These are phyloP conservation scores for Fusarium zealandicum DNA, from an alignment of 2,329 filamentous ascomycete genomes.

Conservation along the genomic window DNA sequence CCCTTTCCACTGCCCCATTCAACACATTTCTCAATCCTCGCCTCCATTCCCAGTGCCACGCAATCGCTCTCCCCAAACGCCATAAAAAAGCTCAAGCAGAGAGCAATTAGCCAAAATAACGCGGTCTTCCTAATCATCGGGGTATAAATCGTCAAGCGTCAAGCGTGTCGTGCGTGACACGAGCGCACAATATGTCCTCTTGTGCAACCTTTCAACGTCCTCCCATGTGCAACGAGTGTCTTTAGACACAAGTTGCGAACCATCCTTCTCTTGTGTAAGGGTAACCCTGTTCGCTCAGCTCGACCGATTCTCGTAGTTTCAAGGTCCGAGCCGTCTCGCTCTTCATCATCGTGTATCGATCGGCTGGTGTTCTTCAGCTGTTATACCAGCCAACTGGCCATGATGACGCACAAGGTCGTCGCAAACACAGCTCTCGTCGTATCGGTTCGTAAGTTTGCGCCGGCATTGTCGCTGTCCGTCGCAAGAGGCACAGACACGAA, in stretches of 20 bases:
- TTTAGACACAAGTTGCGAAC: too few species aligned
- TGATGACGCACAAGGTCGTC: constrained; percentile 4
- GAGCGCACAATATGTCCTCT: too few species aligned
- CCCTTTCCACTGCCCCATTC: background rate
- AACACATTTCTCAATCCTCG: constrained; percentile 7
- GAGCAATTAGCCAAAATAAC: background rate
- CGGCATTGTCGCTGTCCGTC: constrained; percentile 18
- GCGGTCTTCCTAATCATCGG: background rate
- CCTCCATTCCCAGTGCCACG: constrained; percentile 15
- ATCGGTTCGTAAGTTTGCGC: background rate
- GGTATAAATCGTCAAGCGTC: constrained; percentile 3
- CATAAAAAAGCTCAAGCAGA: background rate
- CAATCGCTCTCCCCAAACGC: constrained; percentile 6
- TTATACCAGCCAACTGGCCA: constrained; percentile 13
- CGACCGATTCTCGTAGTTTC: background rate
- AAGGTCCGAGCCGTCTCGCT: background rate
- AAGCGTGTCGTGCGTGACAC: background rate
- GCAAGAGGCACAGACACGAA: constrained; percentile 27
- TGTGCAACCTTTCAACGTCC: background rate
- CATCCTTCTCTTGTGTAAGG: too few species aligned
- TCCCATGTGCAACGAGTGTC: background rate
- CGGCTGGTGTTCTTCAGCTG: background rate
- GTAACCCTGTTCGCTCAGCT: background rate
- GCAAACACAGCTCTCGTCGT: constrained; percentile 3
- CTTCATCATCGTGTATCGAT: constrained; percentile 9